Base-by-base conservation (phyloP, 805 yeast genomes). In the Saccharomyces kudriavzevii region DNA sequence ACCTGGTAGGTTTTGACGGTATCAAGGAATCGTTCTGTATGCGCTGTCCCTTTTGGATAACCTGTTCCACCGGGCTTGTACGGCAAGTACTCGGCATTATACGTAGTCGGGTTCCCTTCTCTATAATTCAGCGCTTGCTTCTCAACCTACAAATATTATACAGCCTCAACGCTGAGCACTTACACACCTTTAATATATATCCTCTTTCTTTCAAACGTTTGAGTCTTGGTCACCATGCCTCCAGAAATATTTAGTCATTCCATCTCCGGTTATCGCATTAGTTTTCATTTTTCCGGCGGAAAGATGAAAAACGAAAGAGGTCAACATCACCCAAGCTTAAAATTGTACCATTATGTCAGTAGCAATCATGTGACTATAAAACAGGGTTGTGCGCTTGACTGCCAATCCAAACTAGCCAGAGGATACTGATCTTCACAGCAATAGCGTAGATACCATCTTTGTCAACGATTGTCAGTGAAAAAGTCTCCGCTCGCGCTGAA, bases 51-150 rank as follows among this genome's bases (percentile, higher is more conserved):
- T 35, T 17, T 35, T 40, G 30, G 50, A 53, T 54, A 40, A 62
- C 53, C 54, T 58, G 59, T 20, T 58, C 54, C 48, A 63, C 51
- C 5, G 67, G 64, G 51, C 62, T 59, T 5, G 52, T 54, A 29
- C 56, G 64, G 49, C 67, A 63, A 17, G 49, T 46, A 2, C 49
- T 27, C 1, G 54, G 40, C 58, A 55, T 50, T 20, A 40, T 40
- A 26, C 2, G 30, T 35, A 30, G 10, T 40, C 14, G 10, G 17
- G 22, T 35, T 35, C 17, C 17, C 5, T 31, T 17, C 11, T 9
- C 10, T 8, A 17, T 35, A 20, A 2, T 35, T 17, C 6, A 9
- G 22, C 9, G 13, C 24, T 17, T 35, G 43, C 5, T 35, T 35
- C 14, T 31, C 17, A 31, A 31, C 4, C 40, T 13, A 31, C 5